These are phyloP conservation scores for Mucor saturninus DNA, from an alignment of 371 early-diverging fungal genomes.

Conservation along the genomic window DNA sequence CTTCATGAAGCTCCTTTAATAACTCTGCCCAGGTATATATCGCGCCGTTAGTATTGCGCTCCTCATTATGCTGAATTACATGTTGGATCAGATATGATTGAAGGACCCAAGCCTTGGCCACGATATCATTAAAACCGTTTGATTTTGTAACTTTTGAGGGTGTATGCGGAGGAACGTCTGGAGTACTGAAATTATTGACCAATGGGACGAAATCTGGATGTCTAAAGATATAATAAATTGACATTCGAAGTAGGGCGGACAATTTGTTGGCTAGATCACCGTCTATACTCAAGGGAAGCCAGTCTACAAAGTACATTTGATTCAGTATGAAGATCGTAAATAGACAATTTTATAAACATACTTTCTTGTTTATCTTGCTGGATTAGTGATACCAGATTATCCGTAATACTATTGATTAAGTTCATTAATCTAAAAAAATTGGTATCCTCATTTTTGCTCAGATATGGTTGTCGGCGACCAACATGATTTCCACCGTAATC, in stretches of 20 bases:
- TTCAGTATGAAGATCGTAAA: too few relatives aligned
- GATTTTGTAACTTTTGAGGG: slow-evolving; percentile 40
- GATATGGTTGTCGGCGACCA: not conserved
- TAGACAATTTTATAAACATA: not conserved
- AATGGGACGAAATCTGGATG: slow-evolving; percentile 55
- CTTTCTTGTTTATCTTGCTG: slow-evolving; percentile 8
- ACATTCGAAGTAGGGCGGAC: slow-evolving; percentile 20
- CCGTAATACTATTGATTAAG: slow-evolving; percentile 17
- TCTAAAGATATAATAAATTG: slow-evolving; percentile 45
- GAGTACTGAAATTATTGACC: slow-evolving; percentile 43
- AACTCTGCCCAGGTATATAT: slow-evolving; percentile 38
- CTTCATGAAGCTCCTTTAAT: slow-evolving; percentile 61
- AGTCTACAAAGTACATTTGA: slow-evolving; percentile 1
- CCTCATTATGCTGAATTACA: slow-evolving; percentile 4
- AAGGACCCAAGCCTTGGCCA: slow-evolving; percentile 40
- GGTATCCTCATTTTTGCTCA: slow-evolving; percentile 33
- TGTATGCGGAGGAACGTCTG: slow-evolving; percentile 35
- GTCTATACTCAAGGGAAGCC: slow-evolving; percentile 10
- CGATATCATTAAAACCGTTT: slow-evolving; percentile 37
- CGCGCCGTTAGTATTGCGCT: not conserved
- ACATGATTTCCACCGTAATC: slow-evolving; percentile 31
- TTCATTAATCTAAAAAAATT: slow-evolving; percentile 32
- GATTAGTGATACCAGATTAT: slow-evolving; percentile 12
- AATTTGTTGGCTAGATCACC: slow-evolving; percentile 6
- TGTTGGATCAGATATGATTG: slow-evolving; percentile 28